A percentile compares a stretch with the other conserved stretches of the same genome.
Conservation (phyloP, 495 filamentous ascomycete species). For the Amorphotheca resinae region DNA sequence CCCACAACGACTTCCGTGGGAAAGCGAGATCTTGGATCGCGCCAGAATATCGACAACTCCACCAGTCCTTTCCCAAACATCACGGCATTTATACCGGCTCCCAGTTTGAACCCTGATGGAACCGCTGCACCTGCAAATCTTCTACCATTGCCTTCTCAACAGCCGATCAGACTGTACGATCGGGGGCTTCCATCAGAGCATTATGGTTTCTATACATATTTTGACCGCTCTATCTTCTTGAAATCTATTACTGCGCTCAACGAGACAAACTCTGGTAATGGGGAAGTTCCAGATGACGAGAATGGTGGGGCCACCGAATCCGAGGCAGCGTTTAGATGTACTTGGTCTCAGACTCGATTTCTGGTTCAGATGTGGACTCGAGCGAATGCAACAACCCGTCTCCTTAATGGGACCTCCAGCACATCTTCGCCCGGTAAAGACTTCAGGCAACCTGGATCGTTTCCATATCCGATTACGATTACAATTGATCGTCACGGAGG, state of each 20-base stretch:
- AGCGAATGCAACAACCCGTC: constrained; percentile 29
- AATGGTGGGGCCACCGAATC: constrained; percentile 50
- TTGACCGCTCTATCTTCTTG: constrained; percentile 75
- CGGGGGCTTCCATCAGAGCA: constrained; percentile 68
- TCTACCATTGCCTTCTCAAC: constrained; percentile 51
- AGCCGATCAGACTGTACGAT: constrained; percentile 79
- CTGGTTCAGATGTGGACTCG: constrained; percentile 87
- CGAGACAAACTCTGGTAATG: constrained; percentile 20
- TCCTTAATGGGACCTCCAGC: constrained; percentile 24
- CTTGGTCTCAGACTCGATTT: constrained; percentile 74
- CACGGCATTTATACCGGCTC: constrained; percentile 43
- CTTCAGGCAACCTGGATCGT: constrained; percentile 53
- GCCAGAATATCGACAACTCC: constrained; percentile 7
- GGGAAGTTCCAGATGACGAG: constrained; percentile 36
- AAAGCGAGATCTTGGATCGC: constrained; percentile 4
- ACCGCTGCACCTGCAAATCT: constrained; percentile 61
- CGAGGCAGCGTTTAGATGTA: constrained; percentile 57
- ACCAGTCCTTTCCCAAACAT: constrained; percentile 34
- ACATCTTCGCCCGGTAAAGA: constrained; percentile 33
- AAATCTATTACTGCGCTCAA: constrained; percentile 36
- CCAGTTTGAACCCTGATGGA: constrained; percentile 48
- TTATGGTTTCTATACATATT: constrained; percentile 91
- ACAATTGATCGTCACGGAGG: constrained; percentile 75
- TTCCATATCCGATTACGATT: constrained; percentile 78
- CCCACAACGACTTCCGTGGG: constrained; percentile 8